Conservation (phyloP, 2,329 filamentous ascomycete species). For the Phyllosticta citriasiana region DNA sequence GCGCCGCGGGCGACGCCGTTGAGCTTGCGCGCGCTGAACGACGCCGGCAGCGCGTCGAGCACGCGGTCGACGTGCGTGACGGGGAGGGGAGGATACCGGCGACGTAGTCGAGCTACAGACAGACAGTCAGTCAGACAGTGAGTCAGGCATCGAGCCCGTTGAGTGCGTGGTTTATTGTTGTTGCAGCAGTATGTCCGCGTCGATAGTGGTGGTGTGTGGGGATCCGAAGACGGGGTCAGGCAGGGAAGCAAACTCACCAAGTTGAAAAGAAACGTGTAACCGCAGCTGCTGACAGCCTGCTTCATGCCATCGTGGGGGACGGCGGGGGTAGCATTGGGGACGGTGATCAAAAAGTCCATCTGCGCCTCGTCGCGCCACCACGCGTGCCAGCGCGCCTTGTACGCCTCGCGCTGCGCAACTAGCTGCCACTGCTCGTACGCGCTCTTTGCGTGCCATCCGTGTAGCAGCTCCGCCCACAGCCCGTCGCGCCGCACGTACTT, state of each 20-base stretch:
- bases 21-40: constrained; percentile 52
- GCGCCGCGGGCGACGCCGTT: constrained; percentile 76
- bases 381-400: constrained; percentile 67
- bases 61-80: constrained; percentile 71
- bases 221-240: too few species aligned
- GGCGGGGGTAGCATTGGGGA: constrained; percentile 84
- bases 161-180: too few species aligned
- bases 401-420: constrained; percentile 65
- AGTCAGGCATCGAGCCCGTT: too few species aligned
- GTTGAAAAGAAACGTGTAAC: constrained; percentile 92
- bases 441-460: constrained; percentile 62
- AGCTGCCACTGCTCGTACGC: constrained; percentile 75
- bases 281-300: constrained; percentile 74
- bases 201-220: too few species aligned
- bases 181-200: too few species aligned
- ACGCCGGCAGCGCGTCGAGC: constrained; percentile 54
- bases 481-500: constrained; percentile 67
- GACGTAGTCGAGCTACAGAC: constrained; percentile 65
- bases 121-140: constrained; percentile 6
- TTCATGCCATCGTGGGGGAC: constrained; percentile 81
- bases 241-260: constrained; percentile 43
- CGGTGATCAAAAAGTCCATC: constrained; percentile 70
- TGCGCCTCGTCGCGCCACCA: constrained; percentile 65
- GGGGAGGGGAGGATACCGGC: constrained; percentile 74
- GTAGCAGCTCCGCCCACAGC: constrained; percentile 69